phyloP scores from a whole-genome alignment of 2,329 filamentous ascomycete genomes.

The Blastomyces emzantsi region DNA sequence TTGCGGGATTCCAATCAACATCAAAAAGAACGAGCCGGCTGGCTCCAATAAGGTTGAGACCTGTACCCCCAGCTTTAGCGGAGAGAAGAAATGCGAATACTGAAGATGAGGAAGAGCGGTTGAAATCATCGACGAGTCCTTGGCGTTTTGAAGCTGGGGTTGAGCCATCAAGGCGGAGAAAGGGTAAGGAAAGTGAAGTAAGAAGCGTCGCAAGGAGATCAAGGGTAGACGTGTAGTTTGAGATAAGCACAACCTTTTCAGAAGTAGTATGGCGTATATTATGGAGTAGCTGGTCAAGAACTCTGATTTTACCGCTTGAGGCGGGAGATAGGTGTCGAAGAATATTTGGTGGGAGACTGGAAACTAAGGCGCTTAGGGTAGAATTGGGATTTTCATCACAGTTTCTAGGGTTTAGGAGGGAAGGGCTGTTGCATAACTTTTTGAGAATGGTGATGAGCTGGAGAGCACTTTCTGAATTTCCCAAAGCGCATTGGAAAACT shows the following conservation, averaged over 20 bases:
- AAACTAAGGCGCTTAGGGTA: conserved; percentile 40
- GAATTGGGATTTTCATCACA: conserved; percentile 41
- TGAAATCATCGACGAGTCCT: conserved; percentile 61
- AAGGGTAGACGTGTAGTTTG: conserved; percentile 64
- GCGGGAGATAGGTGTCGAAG: conserved; percentile 46
- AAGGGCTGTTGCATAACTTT: conserved; percentile 65
- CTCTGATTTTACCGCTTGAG: conserved; percentile 56
- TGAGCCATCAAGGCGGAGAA: conserved; percentile 60
- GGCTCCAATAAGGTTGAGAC: conserved; percentile 62
- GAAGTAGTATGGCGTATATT: conserved; percentile 51
- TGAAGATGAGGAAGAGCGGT: conserved; percentile 46
- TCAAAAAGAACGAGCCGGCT: conserved; percentile 63
- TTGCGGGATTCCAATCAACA: conserved; percentile 67
- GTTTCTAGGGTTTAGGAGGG: conserved; percentile 47
- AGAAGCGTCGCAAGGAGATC: conserved; percentile 57
- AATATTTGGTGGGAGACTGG: conserved; percentile 47
- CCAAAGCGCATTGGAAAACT: conserved; percentile 53
- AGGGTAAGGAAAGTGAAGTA: conserved; percentile 50
- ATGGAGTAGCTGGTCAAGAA: conserved; percentile 57
- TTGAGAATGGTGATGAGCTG: conserved; percentile 64
- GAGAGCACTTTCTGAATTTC: conserved; percentile 53
- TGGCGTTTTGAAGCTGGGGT: conserved; percentile 58
- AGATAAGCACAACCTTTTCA: conserved; percentile 67
- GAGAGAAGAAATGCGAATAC: conserved; percentile 63
- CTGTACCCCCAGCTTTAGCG: conserved; percentile 61